Evolutionary conservation across 345 rosid genomes (phyloP).

Genomic region (Boechera divaricarpa): DNA sequence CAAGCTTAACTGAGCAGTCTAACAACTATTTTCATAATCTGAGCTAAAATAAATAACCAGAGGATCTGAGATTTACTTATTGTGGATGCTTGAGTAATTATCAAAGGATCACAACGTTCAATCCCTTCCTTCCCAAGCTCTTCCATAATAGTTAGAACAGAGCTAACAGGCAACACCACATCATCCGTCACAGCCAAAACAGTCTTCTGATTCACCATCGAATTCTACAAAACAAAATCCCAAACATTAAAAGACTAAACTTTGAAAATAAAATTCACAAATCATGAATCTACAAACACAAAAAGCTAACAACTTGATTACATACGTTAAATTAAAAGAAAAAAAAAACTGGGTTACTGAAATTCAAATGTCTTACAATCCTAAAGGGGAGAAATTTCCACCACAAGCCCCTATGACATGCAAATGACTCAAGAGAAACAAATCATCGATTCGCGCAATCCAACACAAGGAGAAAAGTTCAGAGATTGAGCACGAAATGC

Average conservation of each 20-base stretch:
- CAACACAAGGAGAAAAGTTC: not conserved
- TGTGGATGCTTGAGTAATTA: constrained; percentile 67
- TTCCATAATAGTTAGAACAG: constrained; percentile 47
- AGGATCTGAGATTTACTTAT: constrained; percentile 48
- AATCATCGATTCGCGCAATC: not conserved
- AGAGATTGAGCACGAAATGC: not conserved
- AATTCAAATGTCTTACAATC: constrained; percentile 6
- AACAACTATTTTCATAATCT: not conserved
- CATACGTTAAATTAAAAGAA: not conserved
- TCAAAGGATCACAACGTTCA: constrained; percentile 53
- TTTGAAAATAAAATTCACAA: not conserved
- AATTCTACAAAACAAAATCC: constrained; percentile 30
- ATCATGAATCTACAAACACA: not conserved
- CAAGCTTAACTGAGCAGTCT: not conserved
- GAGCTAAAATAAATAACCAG: not conserved
- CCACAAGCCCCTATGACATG: constrained; percentile 12
- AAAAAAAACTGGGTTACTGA: constrained; percentile 6
- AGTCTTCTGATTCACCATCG: constrained; percentile 32
- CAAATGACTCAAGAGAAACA: constrained; percentile 1
- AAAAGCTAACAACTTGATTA: constrained; percentile 26
- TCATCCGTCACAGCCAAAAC: constrained; percentile 45
- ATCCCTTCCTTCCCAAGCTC: constrained; percentile 45
- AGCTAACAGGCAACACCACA: constrained; percentile 44
- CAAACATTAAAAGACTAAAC: constrained; percentile 1
- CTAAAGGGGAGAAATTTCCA: not conserved